Conservation (phyloP, 2,329 filamentous ascomycete genomes). For the Verticillium isaacii region DNA sequence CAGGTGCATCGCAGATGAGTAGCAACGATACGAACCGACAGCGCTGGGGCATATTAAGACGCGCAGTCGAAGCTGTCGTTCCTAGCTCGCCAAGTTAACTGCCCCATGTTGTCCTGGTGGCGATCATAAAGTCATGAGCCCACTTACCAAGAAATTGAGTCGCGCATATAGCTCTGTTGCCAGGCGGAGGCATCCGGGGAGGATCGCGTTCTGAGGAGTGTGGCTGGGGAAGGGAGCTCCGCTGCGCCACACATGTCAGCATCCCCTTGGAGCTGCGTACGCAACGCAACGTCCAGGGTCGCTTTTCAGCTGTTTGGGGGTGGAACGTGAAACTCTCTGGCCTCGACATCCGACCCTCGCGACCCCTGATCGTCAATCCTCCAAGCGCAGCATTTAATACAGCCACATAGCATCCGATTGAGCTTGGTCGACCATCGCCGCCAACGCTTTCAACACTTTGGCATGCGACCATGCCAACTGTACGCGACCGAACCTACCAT, state of each 20-base stretch:
- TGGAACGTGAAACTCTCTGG: not conserved
- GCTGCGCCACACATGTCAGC: constrained; percentile 2
- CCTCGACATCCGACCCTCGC: not conserved
- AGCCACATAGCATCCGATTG: not conserved
- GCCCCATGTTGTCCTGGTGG: no score
- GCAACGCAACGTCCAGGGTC: not conserved
- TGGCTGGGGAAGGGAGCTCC: not conserved
- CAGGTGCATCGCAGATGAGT: no score
- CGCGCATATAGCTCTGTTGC: no score
- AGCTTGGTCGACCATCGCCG: not conserved
- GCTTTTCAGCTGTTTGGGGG: constrained; percentile 1
- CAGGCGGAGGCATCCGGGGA: no score
- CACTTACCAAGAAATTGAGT: no score
- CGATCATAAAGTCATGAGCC: no score
- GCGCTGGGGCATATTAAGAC: no score
- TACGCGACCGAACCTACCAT: not conserved
- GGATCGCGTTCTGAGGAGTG: not conserved
- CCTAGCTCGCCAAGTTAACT: no score
- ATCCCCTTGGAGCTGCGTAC: not conserved
- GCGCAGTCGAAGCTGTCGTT: no score
- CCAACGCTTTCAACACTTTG: not conserved
- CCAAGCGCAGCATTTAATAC: not conserved
- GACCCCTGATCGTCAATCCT: not conserved
- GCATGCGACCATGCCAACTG: not conserved
- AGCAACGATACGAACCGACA: no score